Conservation (phyloP, 2,329 filamentous ascomycete species). For the Diaporthe destruens region DNA sequence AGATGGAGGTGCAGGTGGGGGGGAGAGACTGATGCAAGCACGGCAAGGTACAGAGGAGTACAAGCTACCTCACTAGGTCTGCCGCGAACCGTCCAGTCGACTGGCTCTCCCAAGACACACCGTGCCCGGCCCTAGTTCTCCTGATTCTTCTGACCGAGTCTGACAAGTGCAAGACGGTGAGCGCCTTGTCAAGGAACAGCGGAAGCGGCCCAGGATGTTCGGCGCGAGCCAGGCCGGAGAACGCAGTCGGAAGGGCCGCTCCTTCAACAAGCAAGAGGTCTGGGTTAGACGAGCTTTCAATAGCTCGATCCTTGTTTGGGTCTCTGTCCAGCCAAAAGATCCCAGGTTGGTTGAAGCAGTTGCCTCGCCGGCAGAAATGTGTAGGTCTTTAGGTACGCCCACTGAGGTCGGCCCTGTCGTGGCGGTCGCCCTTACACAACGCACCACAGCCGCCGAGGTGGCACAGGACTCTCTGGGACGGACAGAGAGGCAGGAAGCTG, state of each 20-base stretch:
- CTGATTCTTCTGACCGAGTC: conserved; percentile 38
- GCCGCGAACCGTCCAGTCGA: conserved; percentile 34
- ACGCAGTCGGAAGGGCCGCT: not conserved
- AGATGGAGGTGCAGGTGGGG: conserved; percentile 19
- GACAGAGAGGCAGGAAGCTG: conserved; percentile 6
- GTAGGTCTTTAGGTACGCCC: not conserved
- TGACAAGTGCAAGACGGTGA: conserved; percentile 34
- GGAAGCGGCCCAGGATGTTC: conserved; percentile 9
- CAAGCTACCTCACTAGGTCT: conserved; percentile 32
- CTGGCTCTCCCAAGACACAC: conserved; percentile 18
- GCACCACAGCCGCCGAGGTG: conserved; percentile 27
- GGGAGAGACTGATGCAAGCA: conserved; percentile 34
- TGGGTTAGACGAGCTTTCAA: not conserved
- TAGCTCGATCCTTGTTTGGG: not conserved
- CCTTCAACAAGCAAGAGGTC: not conserved
- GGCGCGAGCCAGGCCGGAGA: conserved; percentile 16
- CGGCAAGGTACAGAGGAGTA: conserved; percentile 39
- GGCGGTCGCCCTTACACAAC: conserved; percentile 15
- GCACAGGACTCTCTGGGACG: conserved; percentile 1
- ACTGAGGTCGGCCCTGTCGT: not conserved
- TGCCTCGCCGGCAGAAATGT: not conserved
- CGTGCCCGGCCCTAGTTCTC: conserved; percentile 22
- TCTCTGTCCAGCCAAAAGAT: not conserved
- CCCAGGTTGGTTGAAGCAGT: not conserved
- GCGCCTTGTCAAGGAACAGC: conserved; percentile 19